Percentiles rank a stretch among this genome's conserved stretches.
Evolutionary conservation across 179 eudicot species (phyloP).

Genomic region (Pouteria campechiana): DNA sequence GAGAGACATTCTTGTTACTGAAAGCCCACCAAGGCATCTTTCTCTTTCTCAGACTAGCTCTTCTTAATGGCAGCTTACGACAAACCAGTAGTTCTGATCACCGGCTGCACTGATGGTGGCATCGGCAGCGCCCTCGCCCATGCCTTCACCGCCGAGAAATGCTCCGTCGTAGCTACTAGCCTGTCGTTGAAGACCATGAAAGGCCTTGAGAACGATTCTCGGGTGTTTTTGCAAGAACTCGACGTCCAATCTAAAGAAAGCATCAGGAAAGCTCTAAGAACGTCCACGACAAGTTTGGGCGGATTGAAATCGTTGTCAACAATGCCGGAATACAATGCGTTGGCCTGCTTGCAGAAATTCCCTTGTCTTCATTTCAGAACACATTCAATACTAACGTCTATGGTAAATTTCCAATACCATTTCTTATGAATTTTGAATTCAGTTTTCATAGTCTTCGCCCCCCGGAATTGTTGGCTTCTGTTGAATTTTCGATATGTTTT

Average conservation of each 20-base stretch:
- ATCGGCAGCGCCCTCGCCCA: constrained; percentile 79
- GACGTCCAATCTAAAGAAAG: constrained; percentile 63
- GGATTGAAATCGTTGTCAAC: constrained; percentile 61
- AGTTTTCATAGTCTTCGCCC: too few species aligned
- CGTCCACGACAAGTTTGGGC: constrained; percentile 45
- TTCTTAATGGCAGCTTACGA: constrained; percentile 10
- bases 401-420: constrained; percentile 47
- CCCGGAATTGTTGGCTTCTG: too few species aligned
- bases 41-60: too few species aligned
- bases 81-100: constrained; percentile 52
- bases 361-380: constrained; percentile 35
- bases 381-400: constrained; percentile 74
- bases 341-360: constrained; percentile 84
- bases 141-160: constrained; percentile 53
- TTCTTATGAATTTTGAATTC: too few species aligned
- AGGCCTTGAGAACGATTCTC: constrained; percentile 26
- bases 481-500: too few species aligned
- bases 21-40: too few species aligned
- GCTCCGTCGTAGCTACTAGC: constrained; percentile 67
- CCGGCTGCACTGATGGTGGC: constrained; percentile 77
- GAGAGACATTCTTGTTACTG: too few species aligned
- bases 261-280: constrained; percentile 27
- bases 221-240: constrained; percentile 44
- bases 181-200: constrained; percentile 47
- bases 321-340: constrained; percentile 83